Conservation (phyloP, 495 filamentous ascomycete genomes). For the Annulohypoxylon bovei region DNA sequence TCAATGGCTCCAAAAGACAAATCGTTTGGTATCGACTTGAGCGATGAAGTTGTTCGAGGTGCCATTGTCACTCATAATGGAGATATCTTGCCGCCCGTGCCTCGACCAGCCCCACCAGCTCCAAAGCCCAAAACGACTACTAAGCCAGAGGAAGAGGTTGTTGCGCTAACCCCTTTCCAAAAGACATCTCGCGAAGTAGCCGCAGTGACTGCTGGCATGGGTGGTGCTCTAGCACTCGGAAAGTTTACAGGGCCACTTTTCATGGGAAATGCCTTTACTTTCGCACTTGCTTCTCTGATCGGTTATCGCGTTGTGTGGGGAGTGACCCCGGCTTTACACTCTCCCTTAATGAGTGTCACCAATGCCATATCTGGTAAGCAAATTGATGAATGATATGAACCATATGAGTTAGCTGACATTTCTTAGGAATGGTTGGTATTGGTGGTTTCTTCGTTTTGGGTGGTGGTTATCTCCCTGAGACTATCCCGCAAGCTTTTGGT, state of each 20-base stretch:
- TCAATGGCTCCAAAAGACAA: slow-evolving; percentile 80
- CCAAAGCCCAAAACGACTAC: slow-evolving; percentile 61
- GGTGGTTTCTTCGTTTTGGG: slow-evolving; percentile 86
- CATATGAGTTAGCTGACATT: slow-evolving; percentile 38
- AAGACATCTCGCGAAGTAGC: slow-evolving; percentile 76
- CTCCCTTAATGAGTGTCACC: slow-evolving; percentile 85
- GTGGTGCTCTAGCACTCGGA: slow-evolving; percentile 73
- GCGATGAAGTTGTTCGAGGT: slow-evolving; percentile 81
- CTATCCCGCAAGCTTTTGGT: slow-evolving; percentile 78
- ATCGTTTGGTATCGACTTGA: slow-evolving; percentile 76
- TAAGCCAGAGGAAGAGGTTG: slow-evolving; percentile 64
- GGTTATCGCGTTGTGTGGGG: slow-evolving; percentile 87
- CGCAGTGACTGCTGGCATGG: slow-evolving; percentile 76
- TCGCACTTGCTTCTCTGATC: slow-evolving; percentile 78
- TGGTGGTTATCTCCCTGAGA: slow-evolving; percentile 75
- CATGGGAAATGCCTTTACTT: slow-evolving; percentile 84
- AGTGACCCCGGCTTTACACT: slow-evolving; percentile 78
- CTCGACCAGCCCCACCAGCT: slow-evolving; percentile 73
- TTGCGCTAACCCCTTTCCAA: slow-evolving; percentile 80
- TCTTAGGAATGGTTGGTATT: slow-evolving; percentile 74
- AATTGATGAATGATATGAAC: slow-evolving; percentile 2
- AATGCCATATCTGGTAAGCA: slow-evolving; percentile 80
- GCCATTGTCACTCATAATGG: slow-evolving; percentile 80
- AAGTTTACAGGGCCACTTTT: slow-evolving; percentile 81
- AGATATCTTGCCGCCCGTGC: slow-evolving; percentile 75